A percentile compares a stretch with the other conserved stretches of the same genome.
Conservation (phyloP, 148 eudicot species). For the Silene conica region DNA sequence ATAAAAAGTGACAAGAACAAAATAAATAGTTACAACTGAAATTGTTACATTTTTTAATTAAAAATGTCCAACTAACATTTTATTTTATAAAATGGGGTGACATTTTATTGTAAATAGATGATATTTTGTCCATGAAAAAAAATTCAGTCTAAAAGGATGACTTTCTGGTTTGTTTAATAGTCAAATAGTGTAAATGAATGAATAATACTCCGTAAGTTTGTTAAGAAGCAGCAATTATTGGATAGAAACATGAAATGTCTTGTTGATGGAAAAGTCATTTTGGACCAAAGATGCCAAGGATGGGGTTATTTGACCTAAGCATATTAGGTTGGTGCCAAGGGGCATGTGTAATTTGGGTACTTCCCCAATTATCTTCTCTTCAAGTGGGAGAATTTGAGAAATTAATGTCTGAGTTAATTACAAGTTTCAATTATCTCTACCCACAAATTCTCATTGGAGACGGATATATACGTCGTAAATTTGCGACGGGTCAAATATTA, state of each 20-base stretch:
- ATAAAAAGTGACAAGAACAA: too few relatives aligned
- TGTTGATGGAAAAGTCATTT: background rate
- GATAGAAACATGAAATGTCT: background rate
- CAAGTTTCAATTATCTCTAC: background rate
- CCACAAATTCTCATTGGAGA: too few relatives aligned
- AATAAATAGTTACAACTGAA: too few relatives aligned
- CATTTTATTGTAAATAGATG: too few relatives aligned
- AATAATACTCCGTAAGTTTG: too few relatives aligned
- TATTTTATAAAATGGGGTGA: too few relatives aligned
- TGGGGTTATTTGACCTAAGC: slow-evolving; percentile 11
- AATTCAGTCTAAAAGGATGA: too few relatives aligned
- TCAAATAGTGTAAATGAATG: too few relatives aligned
- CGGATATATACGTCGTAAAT: too few relatives aligned
- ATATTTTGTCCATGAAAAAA: too few relatives aligned
- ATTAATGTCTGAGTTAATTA: background rate
- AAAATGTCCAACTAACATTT: too few relatives aligned
- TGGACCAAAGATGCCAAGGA: background rate
- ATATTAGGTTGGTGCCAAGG: background rate
- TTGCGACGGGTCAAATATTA: background rate
- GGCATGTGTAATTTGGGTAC: slow-evolving; percentile 3
- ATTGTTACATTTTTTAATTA: too few relatives aligned
- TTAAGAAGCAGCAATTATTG: slow-evolving; percentile 3
- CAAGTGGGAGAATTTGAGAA: background rate
- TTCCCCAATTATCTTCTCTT: background rate
- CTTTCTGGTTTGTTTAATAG: background rate